Evolutionary conservation across 2,329 filamentous ascomycete genomes (phyloP).

Genomic region (Graphiopsis chlorocephala): DNA sequence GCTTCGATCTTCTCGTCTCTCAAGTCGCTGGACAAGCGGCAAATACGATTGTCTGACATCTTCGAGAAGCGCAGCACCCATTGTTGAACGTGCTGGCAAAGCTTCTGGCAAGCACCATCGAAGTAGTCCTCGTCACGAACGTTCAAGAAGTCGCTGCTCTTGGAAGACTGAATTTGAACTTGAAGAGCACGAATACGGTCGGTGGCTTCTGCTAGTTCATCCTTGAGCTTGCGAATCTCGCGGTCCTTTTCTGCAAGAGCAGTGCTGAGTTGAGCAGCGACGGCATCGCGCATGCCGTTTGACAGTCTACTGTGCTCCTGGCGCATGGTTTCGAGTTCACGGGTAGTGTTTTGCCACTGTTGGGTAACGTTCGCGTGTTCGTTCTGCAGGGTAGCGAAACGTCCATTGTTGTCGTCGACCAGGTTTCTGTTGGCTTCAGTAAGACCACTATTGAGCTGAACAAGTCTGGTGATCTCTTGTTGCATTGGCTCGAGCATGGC

Average conservation of each 20-base stretch:
- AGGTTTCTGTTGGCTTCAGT: slow-evolving; percentile 74
- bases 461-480: slow-evolving; percentile 75
- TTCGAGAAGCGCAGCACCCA: slow-evolving; percentile 98
- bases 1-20: slow-evolving; percentile 91
- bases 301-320: slow-evolving; percentile 62
- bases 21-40: slow-evolving; percentile 78
- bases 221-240: slow-evolving; percentile 74
- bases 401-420: slow-evolving; percentile 70
- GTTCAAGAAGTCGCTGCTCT: slow-evolving; percentile 69
- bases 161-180: slow-evolving; percentile 56
- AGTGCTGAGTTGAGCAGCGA: slow-evolving; percentile 60
- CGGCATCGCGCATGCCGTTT: slow-evolving; percentile 59
- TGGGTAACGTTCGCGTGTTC: slow-evolving; percentile 57
- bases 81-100: slow-evolving; percentile 93
- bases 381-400: slow-evolving; percentile 64
- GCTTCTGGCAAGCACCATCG: slow-evolving; percentile 85
- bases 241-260: slow-evolving; percentile 77
- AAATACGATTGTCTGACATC: slow-evolving; percentile 88
- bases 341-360: slow-evolving; percentile 56
- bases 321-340: slow-evolving; percentile 68
- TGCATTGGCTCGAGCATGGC: slow-evolving; percentile 76
- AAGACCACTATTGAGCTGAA: slow-evolving; percentile 78
- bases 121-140: slow-evolving; percentile 92
- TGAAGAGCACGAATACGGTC: slow-evolving; percentile 61
- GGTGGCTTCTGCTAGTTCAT: slow-evolving; percentile 70